These are phyloP conservation scores for Backusella psychrophila DNA, from an alignment of 192 early-diverging fungal species.

Conservation along the genomic window DNA sequence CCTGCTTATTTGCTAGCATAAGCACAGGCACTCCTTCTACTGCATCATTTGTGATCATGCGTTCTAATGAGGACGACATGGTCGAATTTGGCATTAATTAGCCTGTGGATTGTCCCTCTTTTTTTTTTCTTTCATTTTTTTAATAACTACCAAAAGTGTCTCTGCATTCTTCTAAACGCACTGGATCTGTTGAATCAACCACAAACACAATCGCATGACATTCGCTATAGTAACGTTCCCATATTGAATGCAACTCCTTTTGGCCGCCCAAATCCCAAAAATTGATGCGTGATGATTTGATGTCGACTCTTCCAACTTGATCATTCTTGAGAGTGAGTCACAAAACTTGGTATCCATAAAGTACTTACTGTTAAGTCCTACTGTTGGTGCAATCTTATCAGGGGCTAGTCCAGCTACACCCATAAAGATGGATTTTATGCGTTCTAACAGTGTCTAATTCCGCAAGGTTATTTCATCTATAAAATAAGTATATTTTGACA, in stretches of 20 bases:
- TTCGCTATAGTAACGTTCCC: conserved; percentile 93
- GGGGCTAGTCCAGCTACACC: conserved; percentile 72
- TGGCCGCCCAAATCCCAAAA: conserved; percentile 98
- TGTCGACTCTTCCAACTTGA: conserved; percentile 75
- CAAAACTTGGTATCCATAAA: not conserved
- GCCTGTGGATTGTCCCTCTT: not conserved
- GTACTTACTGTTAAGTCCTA: conserved; percentile 86
- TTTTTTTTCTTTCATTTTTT: conserved; percentile 10
- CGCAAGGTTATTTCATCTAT: not conserved
- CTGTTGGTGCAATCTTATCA: conserved; percentile 81
- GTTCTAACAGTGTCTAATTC: conserved; percentile 85
- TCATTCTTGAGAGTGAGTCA: not conserved
- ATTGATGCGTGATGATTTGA: conserved; percentile 68
- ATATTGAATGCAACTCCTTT: conserved; percentile 81
- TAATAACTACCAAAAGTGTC: conserved; percentile 63
- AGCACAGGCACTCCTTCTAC: conserved; percentile 86
- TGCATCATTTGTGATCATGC: conserved; percentile 70
- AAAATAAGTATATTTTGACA: not conserved
- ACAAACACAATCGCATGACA: conserved; percentile 94
- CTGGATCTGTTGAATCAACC: conserved; percentile 80
- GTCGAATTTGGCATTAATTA: not conserved
- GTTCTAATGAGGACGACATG: conserved; percentile 48
- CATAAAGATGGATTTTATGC: conserved; percentile 80
- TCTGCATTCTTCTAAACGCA: conserved; percentile 79
- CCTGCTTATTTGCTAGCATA: conserved; percentile 95